Conservation (phyloP, 192 early-diverging fungal species). For the Coemansia sp. region DNA sequence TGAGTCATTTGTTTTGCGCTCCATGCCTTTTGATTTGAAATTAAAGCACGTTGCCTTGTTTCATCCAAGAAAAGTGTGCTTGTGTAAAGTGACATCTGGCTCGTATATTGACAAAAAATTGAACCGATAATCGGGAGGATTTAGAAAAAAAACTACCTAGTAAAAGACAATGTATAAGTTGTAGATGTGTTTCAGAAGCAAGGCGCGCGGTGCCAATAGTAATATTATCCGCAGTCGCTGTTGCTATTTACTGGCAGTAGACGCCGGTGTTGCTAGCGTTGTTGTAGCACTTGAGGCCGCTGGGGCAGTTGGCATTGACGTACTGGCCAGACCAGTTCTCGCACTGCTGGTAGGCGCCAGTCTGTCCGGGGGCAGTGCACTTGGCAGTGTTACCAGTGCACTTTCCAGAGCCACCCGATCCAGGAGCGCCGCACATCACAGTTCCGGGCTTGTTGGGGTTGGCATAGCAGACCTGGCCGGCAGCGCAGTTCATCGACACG, state of each 20-base stretch:
- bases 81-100: neutral
- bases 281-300: constrained; percentile 40
- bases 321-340: constrained; percentile 46
- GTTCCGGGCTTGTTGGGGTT: constrained; percentile 43
- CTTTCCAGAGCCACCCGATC: constrained; percentile 34
- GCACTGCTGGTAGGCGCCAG: constrained; percentile 34
- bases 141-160: neutral
- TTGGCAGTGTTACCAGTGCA: constrained; percentile 46
- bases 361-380: constrained; percentile 28
- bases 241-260: constrained; percentile 24
- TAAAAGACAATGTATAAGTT: neutral
- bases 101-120: neutral
- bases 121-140: neutral
- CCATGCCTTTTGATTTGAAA: neutral
- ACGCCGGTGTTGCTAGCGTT: constrained; percentile 40
- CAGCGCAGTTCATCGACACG: constrained; percentile 19
- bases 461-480: constrained; percentile 52
- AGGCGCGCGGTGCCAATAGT: neutral
- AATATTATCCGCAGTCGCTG: neutral
- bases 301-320: constrained; percentile 29
- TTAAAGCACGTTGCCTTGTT: neutral
- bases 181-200: neutral
- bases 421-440: constrained; percentile 46
- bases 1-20: neutral
- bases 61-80: neutral